Percentiles rank a stretch among this genome's conserved stretches.
These are phyloP conservation scores for Starmerella tilneyi DNA, from an alignment of 805 yeast species.

Conservation along the genomic window DNA sequence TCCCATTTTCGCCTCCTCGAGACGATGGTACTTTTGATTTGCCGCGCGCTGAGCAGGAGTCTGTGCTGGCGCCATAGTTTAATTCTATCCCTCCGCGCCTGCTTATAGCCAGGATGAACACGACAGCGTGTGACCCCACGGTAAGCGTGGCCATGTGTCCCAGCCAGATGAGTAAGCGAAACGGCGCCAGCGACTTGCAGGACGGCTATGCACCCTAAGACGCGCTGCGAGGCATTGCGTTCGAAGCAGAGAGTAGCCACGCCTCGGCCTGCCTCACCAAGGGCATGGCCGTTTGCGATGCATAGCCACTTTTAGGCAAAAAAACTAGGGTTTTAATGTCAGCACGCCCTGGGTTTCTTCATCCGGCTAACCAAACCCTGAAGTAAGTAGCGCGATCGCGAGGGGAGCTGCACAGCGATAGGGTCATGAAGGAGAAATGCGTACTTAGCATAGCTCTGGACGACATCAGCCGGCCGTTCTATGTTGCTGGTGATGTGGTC, in stretches of 20 bases:
- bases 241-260: too few relatives aligned
- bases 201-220: too few relatives aligned
- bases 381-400: background rate
- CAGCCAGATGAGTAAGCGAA: background rate
- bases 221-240: too few relatives aligned
- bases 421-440: constrained; percentile 8
- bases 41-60: constrained; percentile 82
- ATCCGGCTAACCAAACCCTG: too few relatives aligned
- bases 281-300: too few relatives aligned
- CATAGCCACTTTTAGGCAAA: too few relatives aligned
- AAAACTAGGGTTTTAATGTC: too few relatives aligned
- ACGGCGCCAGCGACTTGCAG: background rate
- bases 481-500: constrained; percentile 15
- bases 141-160: background rate
- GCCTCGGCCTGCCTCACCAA: too few relatives aligned
- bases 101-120: background rate
- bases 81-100: too few relatives aligned
- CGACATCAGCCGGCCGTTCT: constrained; percentile 9
- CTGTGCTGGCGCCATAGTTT: constrained; percentile 35
- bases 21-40: constrained; percentile 71
- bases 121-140: background rate
- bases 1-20: constrained; percentile 64
- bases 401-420: background rate
- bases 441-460: constrained; percentile 8
- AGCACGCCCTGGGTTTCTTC: too few relatives aligned